Evolutionary conservation across 2,329 filamentous ascomycete species (phyloP), one percentile per base, ranked within the genome.

Genomic region (Lithohypha guttulata): DNA sequence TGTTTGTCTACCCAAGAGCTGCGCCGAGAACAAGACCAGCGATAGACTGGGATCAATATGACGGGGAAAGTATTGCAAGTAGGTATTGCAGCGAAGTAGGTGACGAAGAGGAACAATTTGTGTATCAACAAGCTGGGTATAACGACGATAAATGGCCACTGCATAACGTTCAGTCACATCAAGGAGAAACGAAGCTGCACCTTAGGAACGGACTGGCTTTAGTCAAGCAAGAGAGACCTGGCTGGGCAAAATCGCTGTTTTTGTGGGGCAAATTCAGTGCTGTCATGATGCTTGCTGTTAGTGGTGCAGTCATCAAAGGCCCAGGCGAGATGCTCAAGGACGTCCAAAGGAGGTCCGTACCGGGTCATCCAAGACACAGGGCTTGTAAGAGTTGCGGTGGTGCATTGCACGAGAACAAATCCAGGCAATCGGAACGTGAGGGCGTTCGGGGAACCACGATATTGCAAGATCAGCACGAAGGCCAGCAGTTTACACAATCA

Each of bases 181-280:
- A 21, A n/a, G 5, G 13, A 29, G 29, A 29, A 6, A 14, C 27
- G 27, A 39, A 14, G 6, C 10, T 4, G 7, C 8, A 33, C 17
- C 2, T 15, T n/a, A n/a, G 14, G 15, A 20, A 18, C 7, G 7
- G 4, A 7, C 5, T 21, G 18, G 13, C n/a, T n/a, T 2, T 21
- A 25, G 13, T 6, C 8, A 21, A 32, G 2, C 25, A 38, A 3
- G 14, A 3, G 18, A 39, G 39, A 23, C 22, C 27, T 18, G 40
- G 48, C 20, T 52, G 50, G 51, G 42, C 41, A 9, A 39, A 41
- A 14, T 57, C 52, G 23, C 54, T 65, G 6, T 56, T 55, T 41
- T 50, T 68, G 25, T 70, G 66, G 66, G 53, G 66, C 23, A 65
- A 63, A 43, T 68, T 70, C 47, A 65, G 61, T 7, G 51, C 68